Conservation (phyloP, 208 protist species). For the Crithidia bombi region DNA sequence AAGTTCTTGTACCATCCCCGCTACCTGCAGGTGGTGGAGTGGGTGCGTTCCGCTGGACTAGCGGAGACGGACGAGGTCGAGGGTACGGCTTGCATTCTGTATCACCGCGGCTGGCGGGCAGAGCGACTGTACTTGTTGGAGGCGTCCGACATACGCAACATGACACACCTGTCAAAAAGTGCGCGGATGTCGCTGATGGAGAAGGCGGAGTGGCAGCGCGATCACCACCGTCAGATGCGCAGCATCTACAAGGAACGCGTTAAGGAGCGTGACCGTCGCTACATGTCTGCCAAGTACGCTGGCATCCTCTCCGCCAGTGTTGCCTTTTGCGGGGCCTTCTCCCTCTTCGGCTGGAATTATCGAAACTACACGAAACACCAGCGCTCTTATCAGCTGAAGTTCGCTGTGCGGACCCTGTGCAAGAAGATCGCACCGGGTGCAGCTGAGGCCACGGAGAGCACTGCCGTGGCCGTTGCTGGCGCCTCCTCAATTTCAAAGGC, state of each 20-base stretch:
- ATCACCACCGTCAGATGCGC: slow-evolving; percentile 84
- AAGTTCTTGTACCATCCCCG: slow-evolving; percentile 51
- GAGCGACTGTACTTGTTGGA: slow-evolving; percentile 86
- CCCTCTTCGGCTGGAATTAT: slow-evolving; percentile 91
- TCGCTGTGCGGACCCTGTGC: slow-evolving; percentile 56
- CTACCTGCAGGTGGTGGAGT: slow-evolving; percentile 77
- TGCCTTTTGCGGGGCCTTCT: slow-evolving; percentile 80
- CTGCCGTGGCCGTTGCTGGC: not conserved
- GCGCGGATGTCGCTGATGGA: slow-evolving; percentile 85
- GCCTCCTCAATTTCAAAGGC: not conserved
- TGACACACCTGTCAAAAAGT: slow-evolving; percentile 78
- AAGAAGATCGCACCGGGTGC: slow-evolving; percentile 27
- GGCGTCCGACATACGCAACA: slow-evolving; percentile 63
- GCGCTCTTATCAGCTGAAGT: slow-evolving; percentile 77
- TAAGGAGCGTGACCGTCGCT: slow-evolving; percentile 84
- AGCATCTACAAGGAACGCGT: slow-evolving; percentile 84
- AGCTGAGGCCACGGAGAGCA: not conserved
- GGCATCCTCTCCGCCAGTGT: slow-evolving; percentile 86
- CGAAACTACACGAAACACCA: slow-evolving; percentile 88
- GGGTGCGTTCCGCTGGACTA: slow-evolving; percentile 78
- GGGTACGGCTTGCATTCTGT: slow-evolving; percentile 81
- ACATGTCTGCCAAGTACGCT: slow-evolving; percentile 88
- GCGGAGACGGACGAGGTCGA: slow-evolving; percentile 47
- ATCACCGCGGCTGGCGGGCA: slow-evolving; percentile 80
- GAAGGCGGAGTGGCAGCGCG: slow-evolving; percentile 90